Evolutionary conservation across 345 rosid species (phyloP).

Genomic region (Psidium guajava): DNA sequence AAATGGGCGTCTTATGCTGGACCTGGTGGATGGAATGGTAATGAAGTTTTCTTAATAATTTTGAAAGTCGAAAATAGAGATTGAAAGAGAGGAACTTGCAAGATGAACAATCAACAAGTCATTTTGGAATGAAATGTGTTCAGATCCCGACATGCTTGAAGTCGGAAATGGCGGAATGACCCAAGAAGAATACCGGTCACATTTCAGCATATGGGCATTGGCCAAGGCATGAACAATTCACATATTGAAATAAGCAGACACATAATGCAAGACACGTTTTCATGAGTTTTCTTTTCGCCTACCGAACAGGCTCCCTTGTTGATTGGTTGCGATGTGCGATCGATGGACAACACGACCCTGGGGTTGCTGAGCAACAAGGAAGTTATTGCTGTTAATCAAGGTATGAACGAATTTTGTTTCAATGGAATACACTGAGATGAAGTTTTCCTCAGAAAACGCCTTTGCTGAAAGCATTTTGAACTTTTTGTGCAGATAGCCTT

Average conservation of each 20-base stretch:
- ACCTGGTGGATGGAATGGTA: slow-evolving; percentile 75
- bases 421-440: background rate
- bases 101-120: background rate
- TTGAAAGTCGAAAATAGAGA: background rate
- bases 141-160: slow-evolving; percentile 79
- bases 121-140: background rate
- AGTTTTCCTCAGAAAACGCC: background rate
- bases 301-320: slow-evolving; percentile 37
- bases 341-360: slow-evolving; percentile 22
- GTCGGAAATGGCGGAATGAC: slow-evolving; percentile 75
- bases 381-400: slow-evolving; percentile 62
- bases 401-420: slow-evolving; percentile 2
- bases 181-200: slow-evolving; percentile 45
- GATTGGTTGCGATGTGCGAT: slow-evolving; percentile 43
- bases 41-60: background rate
- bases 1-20: slow-evolving; percentile 53
- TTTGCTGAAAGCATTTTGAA: background rate
- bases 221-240: slow-evolving; percentile 23
- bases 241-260: background rate
- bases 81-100: background rate
- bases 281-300: background rate
- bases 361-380: slow-evolving; percentile 32
- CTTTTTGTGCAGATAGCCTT: slow-evolving; percentile 20
- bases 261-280: background rate
- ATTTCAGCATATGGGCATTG: slow-evolving; percentile 69